A percentile compares a stretch with the other conserved stretches of the same genome.
Evolutionary conservation across 2,329 filamentous ascomycete species (phyloP).

Genomic region (Penicillium sp.): DNA sequence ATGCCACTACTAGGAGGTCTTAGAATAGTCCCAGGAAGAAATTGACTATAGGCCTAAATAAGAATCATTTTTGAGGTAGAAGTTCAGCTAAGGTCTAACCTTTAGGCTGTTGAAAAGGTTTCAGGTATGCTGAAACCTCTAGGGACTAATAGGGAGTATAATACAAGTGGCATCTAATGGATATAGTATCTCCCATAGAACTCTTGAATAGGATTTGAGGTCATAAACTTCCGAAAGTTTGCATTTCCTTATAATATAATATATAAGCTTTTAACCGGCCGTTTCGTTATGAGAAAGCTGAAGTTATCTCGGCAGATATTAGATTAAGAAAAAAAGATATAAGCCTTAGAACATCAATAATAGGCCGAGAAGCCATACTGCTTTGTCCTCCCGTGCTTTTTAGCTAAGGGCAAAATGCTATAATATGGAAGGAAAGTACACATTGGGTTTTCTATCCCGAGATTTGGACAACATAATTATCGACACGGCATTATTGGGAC

Average conservation of each 20-base stretch:
- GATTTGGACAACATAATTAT: background rate
- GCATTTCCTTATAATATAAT: background rate
- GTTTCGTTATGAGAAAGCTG: background rate
- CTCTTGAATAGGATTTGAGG: background rate
- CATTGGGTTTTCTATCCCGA: no score
- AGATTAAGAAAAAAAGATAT: background rate
- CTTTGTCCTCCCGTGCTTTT: no score
- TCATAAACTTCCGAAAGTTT: background rate
- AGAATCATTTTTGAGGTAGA: conserved; percentile 17
- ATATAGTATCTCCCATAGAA: background rate
- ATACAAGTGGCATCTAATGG: background rate
- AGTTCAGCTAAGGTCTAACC: background rate
- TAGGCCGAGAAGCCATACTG: background rate
- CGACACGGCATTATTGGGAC: no score
- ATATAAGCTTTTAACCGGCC: background rate
- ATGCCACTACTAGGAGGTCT: conserved; percentile 1
- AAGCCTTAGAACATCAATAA: background rate
- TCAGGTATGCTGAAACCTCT: background rate
- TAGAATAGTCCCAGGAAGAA: conserved; percentile 10
- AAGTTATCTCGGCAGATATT: background rate
- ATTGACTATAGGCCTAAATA: conserved; percentile 10
- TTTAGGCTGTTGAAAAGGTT: background rate
- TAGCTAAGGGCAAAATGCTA: no score
- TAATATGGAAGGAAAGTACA: no score
- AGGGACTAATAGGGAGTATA: background rate